Percentiles rank a stretch among this genome's conserved stretches.
Conservation (phyloP, 2,329 filamentous ascomycete species). For the Talaromyces marneffei region DNA sequence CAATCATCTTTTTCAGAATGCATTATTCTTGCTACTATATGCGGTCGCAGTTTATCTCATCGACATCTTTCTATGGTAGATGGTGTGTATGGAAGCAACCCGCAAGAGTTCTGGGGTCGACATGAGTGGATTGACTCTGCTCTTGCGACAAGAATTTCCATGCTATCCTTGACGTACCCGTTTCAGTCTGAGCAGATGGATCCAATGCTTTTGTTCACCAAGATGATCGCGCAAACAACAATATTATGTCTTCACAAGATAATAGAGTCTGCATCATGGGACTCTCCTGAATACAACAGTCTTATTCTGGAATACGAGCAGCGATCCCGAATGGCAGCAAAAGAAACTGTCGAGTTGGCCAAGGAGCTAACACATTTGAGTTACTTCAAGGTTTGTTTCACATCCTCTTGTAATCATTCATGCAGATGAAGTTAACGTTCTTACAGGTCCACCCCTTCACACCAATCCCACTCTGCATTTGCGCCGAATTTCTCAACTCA, state of each 20-base stretch:
- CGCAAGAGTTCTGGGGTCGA: conserved; percentile 18
- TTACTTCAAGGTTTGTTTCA: conserved; percentile 15
- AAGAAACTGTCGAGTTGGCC: conserved; percentile 15
- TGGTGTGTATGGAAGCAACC: conserved; percentile 15
- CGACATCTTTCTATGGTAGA: conserved; percentile 15
- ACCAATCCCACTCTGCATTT: conserved; percentile 17
- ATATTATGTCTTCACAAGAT: conserved; percentile 17
- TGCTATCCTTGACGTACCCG: conserved; percentile 16
- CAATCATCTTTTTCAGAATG: conserved; percentile 29
- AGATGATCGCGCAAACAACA: conserved; percentile 18
- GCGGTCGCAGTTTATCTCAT: conserved; percentile 16
- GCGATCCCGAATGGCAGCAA: conserved; percentile 12
- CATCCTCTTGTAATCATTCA: neutral
- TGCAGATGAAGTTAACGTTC: neutral
- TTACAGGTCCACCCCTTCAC: conserved; percentile 17
- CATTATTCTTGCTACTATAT: conserved; percentile 28
- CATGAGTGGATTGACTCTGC: conserved; percentile 18
- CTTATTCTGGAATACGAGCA: conserved; percentile 12
- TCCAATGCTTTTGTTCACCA: conserved; percentile 19
- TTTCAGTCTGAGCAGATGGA: conserved; percentile 14
- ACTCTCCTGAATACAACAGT: conserved; percentile 9
- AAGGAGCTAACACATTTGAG: conserved; percentile 15
- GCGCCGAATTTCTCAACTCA: conserved; percentile 16
- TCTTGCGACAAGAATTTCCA: conserved; percentile 14
- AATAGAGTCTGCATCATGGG: conserved; percentile 12